phyloP scores from a whole-genome alignment of 225 moss, liverwort and hornwort genomes.

The Bryoerythrophyllum caledonicum region DNA sequence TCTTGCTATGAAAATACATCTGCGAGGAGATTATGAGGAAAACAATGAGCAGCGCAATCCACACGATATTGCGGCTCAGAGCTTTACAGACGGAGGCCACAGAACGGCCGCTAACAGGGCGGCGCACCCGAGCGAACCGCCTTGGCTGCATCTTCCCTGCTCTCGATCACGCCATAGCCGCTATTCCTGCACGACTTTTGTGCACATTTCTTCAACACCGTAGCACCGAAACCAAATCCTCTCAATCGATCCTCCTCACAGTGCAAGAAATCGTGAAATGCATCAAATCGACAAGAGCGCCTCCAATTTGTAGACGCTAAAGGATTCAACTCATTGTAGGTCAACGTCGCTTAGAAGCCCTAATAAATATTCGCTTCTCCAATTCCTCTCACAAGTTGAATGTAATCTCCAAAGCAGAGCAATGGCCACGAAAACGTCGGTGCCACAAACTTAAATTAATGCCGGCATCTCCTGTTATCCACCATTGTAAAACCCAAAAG shows the following conservation, averaged over 20 bases:
- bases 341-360: constrained; percentile 13
- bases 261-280: too few species aligned
- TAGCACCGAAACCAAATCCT: background rate
- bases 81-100: constrained; percentile 38
- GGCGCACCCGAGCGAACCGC: constrained; percentile 44
- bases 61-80: constrained; percentile 63
- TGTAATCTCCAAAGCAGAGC: too few species aligned
- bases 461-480: background rate
- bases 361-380: background rate
- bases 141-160: constrained; percentile 48
- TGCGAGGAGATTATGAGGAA: constrained; percentile 56
- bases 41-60: constrained; percentile 51
- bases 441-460: background rate
- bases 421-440: background rate
- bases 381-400: background rate
- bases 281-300: background rate
- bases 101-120: constrained; percentile 22
- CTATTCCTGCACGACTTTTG: constrained; percentile 4
- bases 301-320: background rate
- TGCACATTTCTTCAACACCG: background rate
- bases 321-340: background rate
- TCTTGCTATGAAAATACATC: constrained; percentile 58
- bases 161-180: constrained; percentile 34
- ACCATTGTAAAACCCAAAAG: background rate
- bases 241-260: constrained; percentile 11